phyloP scores from a whole-genome alignment of 805 yeast species.

The Ogataea wickerhamii region DNA sequence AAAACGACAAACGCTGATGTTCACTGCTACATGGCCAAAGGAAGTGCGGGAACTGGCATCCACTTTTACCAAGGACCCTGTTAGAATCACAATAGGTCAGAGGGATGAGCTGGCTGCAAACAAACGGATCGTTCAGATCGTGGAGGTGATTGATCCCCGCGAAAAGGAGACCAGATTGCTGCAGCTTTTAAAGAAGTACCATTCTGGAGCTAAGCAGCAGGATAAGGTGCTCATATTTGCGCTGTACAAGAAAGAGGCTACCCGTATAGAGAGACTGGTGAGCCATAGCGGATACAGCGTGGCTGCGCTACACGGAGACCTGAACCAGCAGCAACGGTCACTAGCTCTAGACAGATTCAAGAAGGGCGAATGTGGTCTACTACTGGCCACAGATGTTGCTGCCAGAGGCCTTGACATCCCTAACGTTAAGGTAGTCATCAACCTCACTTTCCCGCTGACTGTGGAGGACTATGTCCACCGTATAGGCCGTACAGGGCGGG shows the following conservation, averaged over 20 bases:
- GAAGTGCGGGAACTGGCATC: constrained; percentile 92
- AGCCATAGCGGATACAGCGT: constrained; percentile 71
- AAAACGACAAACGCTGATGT: constrained; percentile 90
- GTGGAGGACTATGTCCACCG: constrained; percentile 97
- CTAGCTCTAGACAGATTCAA: constrained; percentile 83
- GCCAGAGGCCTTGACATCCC: constrained; percentile 98
- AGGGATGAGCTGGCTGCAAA: constrained; percentile 93
- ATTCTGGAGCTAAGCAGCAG: constrained; percentile 55
- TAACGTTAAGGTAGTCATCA: constrained; percentile 91
- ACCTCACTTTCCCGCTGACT: constrained; percentile 92
- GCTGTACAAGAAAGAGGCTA: constrained; percentile 93
- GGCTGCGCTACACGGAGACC: constrained; percentile 95
- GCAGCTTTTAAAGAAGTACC: constrained; percentile 70
- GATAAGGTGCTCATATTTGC: constrained; percentile 92
- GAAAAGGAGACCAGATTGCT: constrained; percentile 76
- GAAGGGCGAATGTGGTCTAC: constrained; percentile 64
- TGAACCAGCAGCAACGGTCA: constrained; percentile 89
- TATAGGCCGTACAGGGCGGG: constrained; percentile 98
- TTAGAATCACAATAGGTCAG: constrained; percentile 88
- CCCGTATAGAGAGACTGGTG: constrained; percentile 78
- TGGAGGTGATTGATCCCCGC: constrained; percentile 83
- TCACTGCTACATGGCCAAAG: constrained; percentile 99
- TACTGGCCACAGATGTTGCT: constrained; percentile 97
- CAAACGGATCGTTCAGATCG: constrained; percentile 88
- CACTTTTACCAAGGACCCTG: constrained; percentile 79